Evolutionary conservation across 202 grass and related monocot species (phyloP), one percentile per base, ranked within the genome.

Genomic region (Cymbopogon flexuosus): DNA sequence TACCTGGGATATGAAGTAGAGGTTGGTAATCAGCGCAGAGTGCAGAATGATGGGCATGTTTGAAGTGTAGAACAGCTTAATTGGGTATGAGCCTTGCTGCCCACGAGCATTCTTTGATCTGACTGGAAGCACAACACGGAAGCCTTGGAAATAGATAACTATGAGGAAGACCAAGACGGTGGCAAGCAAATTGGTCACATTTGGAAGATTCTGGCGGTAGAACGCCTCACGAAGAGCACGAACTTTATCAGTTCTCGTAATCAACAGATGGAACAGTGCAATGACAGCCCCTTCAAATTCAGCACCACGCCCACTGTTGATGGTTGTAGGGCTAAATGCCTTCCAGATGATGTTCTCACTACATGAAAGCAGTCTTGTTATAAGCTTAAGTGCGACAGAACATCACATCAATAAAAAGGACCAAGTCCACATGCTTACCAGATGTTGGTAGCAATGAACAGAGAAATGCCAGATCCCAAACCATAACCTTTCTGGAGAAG

Each of bases 301-400:
- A 54, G 93, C 93, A 76, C 93, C 90, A 42, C 90, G 87, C 0
- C 93, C 93, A 23, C 90, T 92, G 85, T 96, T 96, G 67, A 96
- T 88, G 45, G 93, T 96, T 82, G 93, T 96, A 8, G 93, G 93
- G 85, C 93, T 96, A 81, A 96, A 92, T 8, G 93, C 93, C 85
- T 96, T 96, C 93, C 93, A 96, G 68, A 96, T 96, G 72, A 96
- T 96, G 70, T 87, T 96, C 67, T 96, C 93, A 82, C 93, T 96
- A 47, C 46, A 92, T 27, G 70, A 34, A 37, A 75, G 65, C 15
- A 86, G 33, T 35, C 47, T 71, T 23, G 23, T 49, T 24, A 74
- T 83, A 72, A 86, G 77, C 35, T 51, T 65, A 80, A 6, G 71
- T 4, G 8, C 19, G 73, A 71, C 7, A 62, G 14, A 88, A 39